Conservation (phyloP, 1,284 basidiomycete species). For the Trichosporon sp. region DNA sequence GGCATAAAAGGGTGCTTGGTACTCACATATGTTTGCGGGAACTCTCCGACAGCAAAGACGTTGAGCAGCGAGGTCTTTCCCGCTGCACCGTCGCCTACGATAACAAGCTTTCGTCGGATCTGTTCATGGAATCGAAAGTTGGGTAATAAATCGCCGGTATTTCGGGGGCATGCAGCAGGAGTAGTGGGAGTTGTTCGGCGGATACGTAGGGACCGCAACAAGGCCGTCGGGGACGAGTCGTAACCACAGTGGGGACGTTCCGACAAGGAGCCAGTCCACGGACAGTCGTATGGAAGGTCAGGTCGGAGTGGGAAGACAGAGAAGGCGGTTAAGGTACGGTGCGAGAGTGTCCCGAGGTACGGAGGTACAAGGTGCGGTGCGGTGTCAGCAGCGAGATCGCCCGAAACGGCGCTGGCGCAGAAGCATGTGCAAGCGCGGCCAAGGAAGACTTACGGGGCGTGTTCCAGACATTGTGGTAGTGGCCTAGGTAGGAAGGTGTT, state of each 20-base stretch:
- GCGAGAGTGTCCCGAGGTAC: not conserved
- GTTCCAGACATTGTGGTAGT: not conserved
- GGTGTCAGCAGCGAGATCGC: not conserved
- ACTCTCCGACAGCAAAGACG: constrained; percentile 85
- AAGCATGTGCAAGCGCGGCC: too few relatives aligned
- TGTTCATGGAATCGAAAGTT: constrained; percentile 7
- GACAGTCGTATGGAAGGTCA: not conserved
- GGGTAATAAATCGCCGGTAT: not conserved
- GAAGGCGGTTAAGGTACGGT: not conserved
- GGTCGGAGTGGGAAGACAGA: too few relatives aligned
- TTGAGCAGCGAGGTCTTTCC: constrained; percentile 54
- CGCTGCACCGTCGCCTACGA: constrained; percentile 79
- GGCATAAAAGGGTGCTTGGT: not conserved
- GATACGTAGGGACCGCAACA: not conserved
- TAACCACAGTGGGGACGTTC: not conserved
- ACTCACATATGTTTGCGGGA: constrained; percentile 85
- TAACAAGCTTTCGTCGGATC: constrained; percentile 51
- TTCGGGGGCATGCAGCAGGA: not conserved
- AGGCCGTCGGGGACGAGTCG: not conserved
- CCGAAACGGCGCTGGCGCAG: not conserved
- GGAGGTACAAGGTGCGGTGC: not conserved
- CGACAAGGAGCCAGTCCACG: not conserved
- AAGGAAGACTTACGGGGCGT: not conserved
- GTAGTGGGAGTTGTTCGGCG: not conserved
- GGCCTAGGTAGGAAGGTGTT: too few relatives aligned